Base-by-base conservation (phyloP, 768 basidiomycete genomes). In the Tulasnella sp. region DNA sequence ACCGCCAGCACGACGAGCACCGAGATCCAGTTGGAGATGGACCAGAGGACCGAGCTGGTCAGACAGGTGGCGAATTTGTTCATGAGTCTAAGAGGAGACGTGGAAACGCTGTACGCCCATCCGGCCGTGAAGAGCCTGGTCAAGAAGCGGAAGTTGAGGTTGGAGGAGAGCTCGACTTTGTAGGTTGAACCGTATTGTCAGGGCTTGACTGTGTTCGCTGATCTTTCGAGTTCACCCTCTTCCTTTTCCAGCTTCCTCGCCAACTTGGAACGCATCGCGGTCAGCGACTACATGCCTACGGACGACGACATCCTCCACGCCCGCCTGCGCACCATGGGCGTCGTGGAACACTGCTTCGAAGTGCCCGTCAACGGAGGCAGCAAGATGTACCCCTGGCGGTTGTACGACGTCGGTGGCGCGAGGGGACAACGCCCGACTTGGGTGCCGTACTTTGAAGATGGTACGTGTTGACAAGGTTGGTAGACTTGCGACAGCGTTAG, bases 261-360 rank as follows among this genome's bases (percentile, higher is more conserved):
- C 32, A 73, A 81, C 26, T 26, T 81, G 32, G 69, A 80, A 35
- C 75, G 80, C n/a, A 78, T 81, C 15, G 67, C 80, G 9, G 55
- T 26, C 13, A 55, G 32, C 13, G 76, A 79, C 13, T 81, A 77
- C 40, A 37, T 78, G n/a, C 80, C 80, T 13, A 74, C 77, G 1
- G 79, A 81, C 55, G 79, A 81, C 70, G 80, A 81, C 71, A 81
- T 81, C 40, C 79, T 81, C 37, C 78, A 71, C 32, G 80, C 80
- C 23, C 71, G 80, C 9, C 51, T 81, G 13, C 80, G 80, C 16
- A 81, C 80, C 20, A 76, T 80, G 70, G 80, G 80, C n/a, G 73
- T 81, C 26, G 61, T 69, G 37, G 79, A 79, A 57, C 74, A 79
- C 55, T 40, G 16, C 20, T 81, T 79, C 75, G 71, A 79, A 48